phyloP scores from a whole-genome alignment of 306 rosid species.

The Lotus japonicus region DNA sequence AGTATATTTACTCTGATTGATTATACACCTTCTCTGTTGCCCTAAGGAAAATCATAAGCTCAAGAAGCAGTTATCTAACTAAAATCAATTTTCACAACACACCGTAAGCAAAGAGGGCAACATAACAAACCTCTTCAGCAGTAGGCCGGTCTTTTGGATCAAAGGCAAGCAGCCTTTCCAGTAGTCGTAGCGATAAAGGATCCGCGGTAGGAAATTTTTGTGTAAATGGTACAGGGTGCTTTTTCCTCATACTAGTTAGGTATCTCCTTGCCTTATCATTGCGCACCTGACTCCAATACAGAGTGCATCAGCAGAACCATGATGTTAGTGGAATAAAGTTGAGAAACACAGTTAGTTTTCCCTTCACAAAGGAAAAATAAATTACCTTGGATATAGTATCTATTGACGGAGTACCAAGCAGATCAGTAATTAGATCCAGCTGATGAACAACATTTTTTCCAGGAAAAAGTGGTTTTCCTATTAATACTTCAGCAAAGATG shows the following conservation, averaged over 20 bases:
- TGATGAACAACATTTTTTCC: constrained; percentile 98
- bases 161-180: constrained; percentile 79
- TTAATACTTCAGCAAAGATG: constrained; percentile 88
- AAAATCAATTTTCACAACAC: not conserved
- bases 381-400: constrained; percentile 83
- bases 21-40: not conserved
- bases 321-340: not conserved
- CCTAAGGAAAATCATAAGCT: constrained; percentile 7
- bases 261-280: constrained; percentile 95
- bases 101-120: not conserved
- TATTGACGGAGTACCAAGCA: constrained; percentile 86
- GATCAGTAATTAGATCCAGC: constrained; percentile 91
- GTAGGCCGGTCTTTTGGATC: constrained; percentile 97
- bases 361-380: not conserved
- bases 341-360: not conserved
- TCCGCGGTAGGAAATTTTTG: constrained; percentile 85
- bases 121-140: constrained; percentile 80
- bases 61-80: not conserved
- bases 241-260: constrained; percentile 88
- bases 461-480: constrained; percentile 92
- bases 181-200: constrained; percentile 67
- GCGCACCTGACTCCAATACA: constrained; percentile 56
- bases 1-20: not conserved
- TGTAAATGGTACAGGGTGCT: constrained; percentile 61
- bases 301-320: not conserved